phyloP scores from a whole-genome alignment of 352 stramenopile species.

The Phytophthora pluvialis region DNA sequence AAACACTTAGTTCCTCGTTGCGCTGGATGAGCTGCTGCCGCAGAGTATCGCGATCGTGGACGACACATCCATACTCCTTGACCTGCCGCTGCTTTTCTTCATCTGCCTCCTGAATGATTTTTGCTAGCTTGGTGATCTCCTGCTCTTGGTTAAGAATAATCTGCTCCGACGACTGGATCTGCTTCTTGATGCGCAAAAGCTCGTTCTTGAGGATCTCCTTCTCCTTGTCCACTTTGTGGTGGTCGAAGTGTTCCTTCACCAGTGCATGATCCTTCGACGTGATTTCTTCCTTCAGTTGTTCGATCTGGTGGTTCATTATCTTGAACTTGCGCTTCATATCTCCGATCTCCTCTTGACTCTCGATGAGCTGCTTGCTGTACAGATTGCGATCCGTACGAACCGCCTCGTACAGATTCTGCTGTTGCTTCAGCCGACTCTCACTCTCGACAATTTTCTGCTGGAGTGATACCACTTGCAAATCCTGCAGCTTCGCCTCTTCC shows the following conservation, averaged over 20 bases:
- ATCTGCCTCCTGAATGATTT: slow-evolving; percentile 93
- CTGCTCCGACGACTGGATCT: slow-evolving; percentile 89
- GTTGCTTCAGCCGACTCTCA: slow-evolving; percentile 90
- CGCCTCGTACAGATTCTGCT: slow-evolving; percentile 94
- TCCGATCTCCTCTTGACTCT: slow-evolving; percentile 91
- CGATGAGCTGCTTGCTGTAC: slow-evolving; percentile 94
- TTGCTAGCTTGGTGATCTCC: slow-evolving; percentile 77
- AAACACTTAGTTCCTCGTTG: slow-evolving; percentile 80
- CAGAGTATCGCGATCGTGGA: slow-evolving; percentile 89
- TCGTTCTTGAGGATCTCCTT: slow-evolving; percentile 92
- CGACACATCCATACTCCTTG: slow-evolving; percentile 86
- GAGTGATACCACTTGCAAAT: slow-evolving; percentile 72
- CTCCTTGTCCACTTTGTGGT: slow-evolving; percentile 95
- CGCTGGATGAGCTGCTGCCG: slow-evolving; percentile 88
- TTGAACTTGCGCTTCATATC: slow-evolving; percentile 93
- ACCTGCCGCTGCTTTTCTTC: slow-evolving; percentile 87
- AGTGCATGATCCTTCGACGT: slow-evolving; percentile 92
- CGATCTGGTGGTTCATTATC: slow-evolving; percentile 93
- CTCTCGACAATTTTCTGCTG: slow-evolving; percentile 82
- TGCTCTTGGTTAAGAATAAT: slow-evolving; percentile 90
- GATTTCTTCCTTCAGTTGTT: slow-evolving; percentile 94
- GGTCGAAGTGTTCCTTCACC: slow-evolving; percentile 94
- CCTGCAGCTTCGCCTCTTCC: slow-evolving; percentile 81
- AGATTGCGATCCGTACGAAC: slow-evolving; percentile 93
- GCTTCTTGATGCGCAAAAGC: slow-evolving; percentile 91